Base-by-base conservation (phyloP, 305 asterid species). In the Fraxinus nigra region DNA sequence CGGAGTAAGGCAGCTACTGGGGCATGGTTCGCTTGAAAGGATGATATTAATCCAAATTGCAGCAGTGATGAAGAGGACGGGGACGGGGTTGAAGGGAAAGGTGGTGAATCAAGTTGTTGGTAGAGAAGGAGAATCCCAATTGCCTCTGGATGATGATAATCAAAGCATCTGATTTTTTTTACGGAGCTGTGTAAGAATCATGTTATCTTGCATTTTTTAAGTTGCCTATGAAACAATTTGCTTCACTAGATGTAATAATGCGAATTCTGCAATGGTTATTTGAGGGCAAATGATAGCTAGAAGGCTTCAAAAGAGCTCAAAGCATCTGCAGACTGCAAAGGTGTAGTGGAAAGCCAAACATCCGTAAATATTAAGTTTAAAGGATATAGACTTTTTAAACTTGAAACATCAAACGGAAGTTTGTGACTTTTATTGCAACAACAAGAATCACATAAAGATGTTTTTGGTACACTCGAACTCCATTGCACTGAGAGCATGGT, bases 61-160 rank as follows among this genome's bases (percentile, higher is more conserved):
- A 80, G 73, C 75, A 91, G 85, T 84, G 92, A 82, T 11, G 90
- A 86, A 72, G 88, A 77, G 14, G 91, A 46, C 24, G 67, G 33
- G 63, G 63, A n/a, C 10, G 6, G 20, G 4, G 28, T 6, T 22
- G 24, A 54, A n/a, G 63, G 5, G 8, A 54, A n/a, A n/a, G 7
- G 63, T n/a, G 72, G 9, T 72, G 82, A 59, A 77, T 72, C 80
- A 24, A 84, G 82, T 90, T 90, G 92, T 67, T 92, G 81, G 82
- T 91, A 33, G 94, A 94, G 86, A 97, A 92, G 85, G 99, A 93
- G 78, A 91, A 89, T 85, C 94, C 97, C 14, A 82, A 90, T 92
- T 95, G 99, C 99, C 99, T 63, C 87, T 92, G 83, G 97, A 94
- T 89, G 97, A 97, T 2, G 99, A 95, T 81, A 97, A 92, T 93